These are phyloP conservation scores for Acephala macrosclerotiorum DNA, from an alignment of 2,329 filamentous ascomycete species.

Conservation along the genomic window DNA sequence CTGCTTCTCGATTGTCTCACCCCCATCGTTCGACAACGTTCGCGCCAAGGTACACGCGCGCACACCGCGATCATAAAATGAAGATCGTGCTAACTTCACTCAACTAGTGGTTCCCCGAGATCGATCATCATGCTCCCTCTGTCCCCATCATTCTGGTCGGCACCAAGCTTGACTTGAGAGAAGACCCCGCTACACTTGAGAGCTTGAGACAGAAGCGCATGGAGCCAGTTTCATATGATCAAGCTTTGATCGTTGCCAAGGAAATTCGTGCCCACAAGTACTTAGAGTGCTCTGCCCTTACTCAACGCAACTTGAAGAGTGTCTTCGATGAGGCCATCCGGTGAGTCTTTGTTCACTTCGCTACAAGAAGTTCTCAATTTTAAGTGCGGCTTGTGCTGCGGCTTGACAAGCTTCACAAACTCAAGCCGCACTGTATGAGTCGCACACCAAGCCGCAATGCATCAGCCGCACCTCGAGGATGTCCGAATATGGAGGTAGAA, in stretches of 20 bases:
- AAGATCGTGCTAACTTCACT: conserved; percentile 21
- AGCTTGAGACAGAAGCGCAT: conserved; percentile 89
- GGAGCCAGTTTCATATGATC: conserved; percentile 95
- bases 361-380: neutral
- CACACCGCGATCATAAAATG: conserved; percentile 5
- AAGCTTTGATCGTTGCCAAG: conserved; percentile 86
- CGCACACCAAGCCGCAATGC: neutral
- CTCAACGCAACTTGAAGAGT: conserved; percentile 96
- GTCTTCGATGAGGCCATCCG: conserved; percentile 99
- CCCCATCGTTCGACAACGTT: conserved; percentile 98
- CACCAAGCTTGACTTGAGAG: conserved; percentile 94
- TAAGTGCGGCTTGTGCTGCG: neutral
- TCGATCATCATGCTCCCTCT: conserved; percentile 93
- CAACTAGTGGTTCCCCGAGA: conserved; percentile 91
- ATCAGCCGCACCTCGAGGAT: neutral
- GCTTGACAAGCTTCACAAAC: neutral
- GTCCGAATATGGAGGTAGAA: neutral
- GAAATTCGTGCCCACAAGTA: conserved; percentile 98
- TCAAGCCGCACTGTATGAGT: neutral
- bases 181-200: conserved; percentile 84
- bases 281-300: conserved; percentile 95
- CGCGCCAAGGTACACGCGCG: conserved; percentile 83
- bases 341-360: conserved; percentile 59
- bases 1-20: conserved; percentile 98
- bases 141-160: conserved; percentile 97